Evolutionary conservation across 148 eudicot genomes (phyloP), one percentile per base, ranked within the genome.

Genomic region (Salicornia ramosissima): DNA sequence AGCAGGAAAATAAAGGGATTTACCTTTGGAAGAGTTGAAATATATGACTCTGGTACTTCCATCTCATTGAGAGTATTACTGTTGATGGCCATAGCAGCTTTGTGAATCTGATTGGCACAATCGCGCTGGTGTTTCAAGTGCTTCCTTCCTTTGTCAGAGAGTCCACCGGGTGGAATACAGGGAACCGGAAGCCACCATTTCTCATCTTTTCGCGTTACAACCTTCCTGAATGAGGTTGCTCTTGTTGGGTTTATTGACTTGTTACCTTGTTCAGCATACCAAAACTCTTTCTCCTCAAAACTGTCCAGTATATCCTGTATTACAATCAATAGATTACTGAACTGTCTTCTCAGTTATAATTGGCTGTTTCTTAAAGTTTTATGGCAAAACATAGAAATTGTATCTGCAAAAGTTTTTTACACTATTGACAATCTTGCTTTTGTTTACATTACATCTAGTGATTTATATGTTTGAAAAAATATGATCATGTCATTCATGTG

Each of bases 111-210:
- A 76, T 66, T 82, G 10, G 88, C 87, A 9, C 89, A 85, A 74
- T 91, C 91, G 0, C 90, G 87, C 60, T 91, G 87, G 71, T 87
- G 84, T 70, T 80, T 51, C 75, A 95, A 68, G 57, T 95, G 83
- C 76, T 91, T 91, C 74, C 77, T 81, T 4, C 82, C 71, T 31
- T 71, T 71, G 21, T 91, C 99, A 5, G 96, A 83, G 69, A 95
- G 86, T 36, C 99, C 99, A 5, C 76, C 85, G 0, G 86, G 56
- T 13, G 94, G 85, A 19, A 95, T 88, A 64, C 96, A 85, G 43
- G 97, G 97, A 58, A 91, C 80, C 0, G 97, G 99, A 47, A 95
- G 63, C 99, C 99, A 95, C 99, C 99, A 95, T 59, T 91, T 95
- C 71, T 95, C 97, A 40, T 87, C 97, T 68, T 81, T 81, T 18